Conservation (phyloP, 2,329 filamentous ascomycete genomes). For the Ophiocordyceps camponoti-saundersi region DNA sequence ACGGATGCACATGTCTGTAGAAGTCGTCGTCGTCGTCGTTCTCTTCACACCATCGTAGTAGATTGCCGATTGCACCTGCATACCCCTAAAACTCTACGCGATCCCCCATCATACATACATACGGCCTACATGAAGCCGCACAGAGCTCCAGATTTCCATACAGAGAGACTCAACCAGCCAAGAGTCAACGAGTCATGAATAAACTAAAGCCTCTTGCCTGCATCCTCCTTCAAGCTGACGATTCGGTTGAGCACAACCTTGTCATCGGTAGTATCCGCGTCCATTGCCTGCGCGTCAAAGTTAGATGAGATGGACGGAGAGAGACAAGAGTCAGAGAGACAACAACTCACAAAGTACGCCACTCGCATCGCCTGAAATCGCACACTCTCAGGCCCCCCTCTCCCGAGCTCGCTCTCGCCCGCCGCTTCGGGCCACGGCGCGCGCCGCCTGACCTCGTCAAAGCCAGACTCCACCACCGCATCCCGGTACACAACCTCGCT, state of each 20-base stretch:
- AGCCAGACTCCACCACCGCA: conserved; percentile 68
- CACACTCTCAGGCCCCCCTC: conserved; percentile 53
- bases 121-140: no score
- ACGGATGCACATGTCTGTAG: no score
- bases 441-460: conserved; percentile 55
- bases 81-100: no score
- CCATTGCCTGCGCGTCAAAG: conserved; percentile 36
- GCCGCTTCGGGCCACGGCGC: conserved; percentile 73
- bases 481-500: conserved; percentile 65
- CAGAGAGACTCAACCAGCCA: background rate
- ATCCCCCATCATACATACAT: no score
- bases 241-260: conserved; percentile 81
- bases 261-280: conserved; percentile 63
- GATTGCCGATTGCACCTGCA: no score
- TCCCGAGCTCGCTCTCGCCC: conserved; percentile 47
- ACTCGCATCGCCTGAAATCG: conserved; percentile 85
- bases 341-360: conserved; percentile 53
- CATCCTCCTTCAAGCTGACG: conserved; percentile 78
- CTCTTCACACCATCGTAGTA: no score
- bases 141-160: no score
- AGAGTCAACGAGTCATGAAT: no score
- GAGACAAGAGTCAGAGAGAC: background rate
- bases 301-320: background rate
- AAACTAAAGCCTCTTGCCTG: conserved; percentile 34
- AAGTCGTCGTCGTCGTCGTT: no score